These are phyloP conservation scores for Melastoma candidum DNA, from an alignment of 441 rosid genomes.

Conservation along the genomic window DNA sequence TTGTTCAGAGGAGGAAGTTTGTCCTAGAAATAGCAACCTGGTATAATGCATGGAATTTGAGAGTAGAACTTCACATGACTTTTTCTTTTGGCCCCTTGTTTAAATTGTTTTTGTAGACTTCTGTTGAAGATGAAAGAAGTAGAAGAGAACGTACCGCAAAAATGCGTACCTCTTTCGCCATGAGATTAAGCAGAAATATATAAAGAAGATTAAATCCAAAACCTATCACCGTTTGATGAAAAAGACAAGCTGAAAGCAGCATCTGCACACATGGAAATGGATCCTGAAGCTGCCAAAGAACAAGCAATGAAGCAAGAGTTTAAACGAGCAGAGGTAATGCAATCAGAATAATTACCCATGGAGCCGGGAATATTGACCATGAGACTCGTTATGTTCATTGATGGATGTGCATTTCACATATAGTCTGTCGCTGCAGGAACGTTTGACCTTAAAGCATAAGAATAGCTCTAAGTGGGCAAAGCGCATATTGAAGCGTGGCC, in stretches of 20 bases:
- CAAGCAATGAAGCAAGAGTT: slow-evolving; percentile 65
- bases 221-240: slow-evolving; percentile 65
- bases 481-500: slow-evolving; percentile 60
- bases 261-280: slow-evolving; percentile 42
- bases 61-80: neutral
- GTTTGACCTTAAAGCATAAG: slow-evolving; percentile 70
- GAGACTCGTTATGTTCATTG: too few relatives aligned
- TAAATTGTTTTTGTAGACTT: slow-evolving; percentile 36
- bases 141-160: slow-evolving; percentile 55
- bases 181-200: slow-evolving; percentile 68
- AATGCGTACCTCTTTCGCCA: slow-evolving; percentile 85
- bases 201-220: slow-evolving; percentile 95
- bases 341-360: neutral
- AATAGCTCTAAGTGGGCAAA: slow-evolving; percentile 80
- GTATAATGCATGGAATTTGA: too few relatives aligned
- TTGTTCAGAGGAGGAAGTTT: too few relatives aligned
- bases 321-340: slow-evolving; percentile 69
- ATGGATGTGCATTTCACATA: too few relatives aligned
- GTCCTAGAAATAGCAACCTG: too few relatives aligned
- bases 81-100: slow-evolving; percentile 7
- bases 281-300: slow-evolving; percentile 81
- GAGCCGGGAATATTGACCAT: neutral
- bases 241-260: slow-evolving; percentile 49
- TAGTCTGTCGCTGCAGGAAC: slow-evolving; percentile 50
- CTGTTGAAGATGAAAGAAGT: slow-evolving; percentile 62